Base-by-base conservation (phyloP, 257 asterid species). In the Rauvolfia tetraphylla region DNA sequence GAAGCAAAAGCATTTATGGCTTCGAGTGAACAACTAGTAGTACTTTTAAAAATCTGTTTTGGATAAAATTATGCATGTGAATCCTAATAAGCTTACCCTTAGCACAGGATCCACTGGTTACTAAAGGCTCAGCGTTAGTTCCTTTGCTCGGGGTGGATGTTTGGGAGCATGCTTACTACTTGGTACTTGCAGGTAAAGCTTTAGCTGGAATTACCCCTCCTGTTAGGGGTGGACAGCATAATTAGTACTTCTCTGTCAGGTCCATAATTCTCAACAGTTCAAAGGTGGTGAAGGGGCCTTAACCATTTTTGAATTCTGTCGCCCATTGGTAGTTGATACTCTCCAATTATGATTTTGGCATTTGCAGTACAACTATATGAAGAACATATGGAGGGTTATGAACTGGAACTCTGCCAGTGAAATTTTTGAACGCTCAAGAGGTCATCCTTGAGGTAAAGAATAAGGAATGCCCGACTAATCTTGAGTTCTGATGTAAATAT, bases 391-490 rank as follows among this genome's bases (percentile, higher is more conserved):
- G 92, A 86, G 80, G 54, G 92, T 90, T 70, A 80, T 90, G 75
- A 87, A 87, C 88, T 87, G 92, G 96, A 89, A 85, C 83, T 86
- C 85, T 76, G 92, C 90, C 7, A 66, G 83, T 68, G 85, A 86
- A n/a, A 84, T 86, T 54, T 87, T 80, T 22, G 89, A 82, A 3
- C 83, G 33, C 10, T 6, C 51, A 46, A n/a, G n/a, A 46, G 14
- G 51, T 46, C 14, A 11, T 41, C 44, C 44, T 46, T 46, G 51
- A 46, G 14, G 51, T 41, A 8, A 41, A 46, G 10, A 46, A 11
- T 4, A 46, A 46, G 10, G 44, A 8, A 41, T 3, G 8, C 44
- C 8, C n/a, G n/a, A n/a, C n/a, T n/a, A n/a, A n/a, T n/a, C n/a
- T n/a, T 41, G 44, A 41, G 27, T 48, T 48, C 39, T 17, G 18